Percentiles rank a stretch among this genome's conserved stretches.
These are phyloP conservation scores for Colletotrichum horii DNA, from an alignment of 2,329 filamentous ascomycete genomes.

Conservation along the genomic window DNA sequence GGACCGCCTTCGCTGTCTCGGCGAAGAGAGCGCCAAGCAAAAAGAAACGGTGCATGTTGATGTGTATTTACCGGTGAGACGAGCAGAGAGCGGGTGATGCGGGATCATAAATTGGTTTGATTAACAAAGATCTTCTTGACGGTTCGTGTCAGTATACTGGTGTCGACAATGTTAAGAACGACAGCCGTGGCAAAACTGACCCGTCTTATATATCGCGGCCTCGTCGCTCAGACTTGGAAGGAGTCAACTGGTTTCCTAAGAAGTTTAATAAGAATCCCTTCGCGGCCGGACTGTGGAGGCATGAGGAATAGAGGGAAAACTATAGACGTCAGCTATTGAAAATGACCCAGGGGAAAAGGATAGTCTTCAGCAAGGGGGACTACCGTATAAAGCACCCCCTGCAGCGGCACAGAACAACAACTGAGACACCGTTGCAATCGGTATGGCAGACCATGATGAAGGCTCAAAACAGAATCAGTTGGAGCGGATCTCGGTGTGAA, in stretches of 20 bases:
- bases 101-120: background rate
- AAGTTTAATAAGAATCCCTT: background rate
- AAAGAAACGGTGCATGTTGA: background rate
- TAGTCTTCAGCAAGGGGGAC: slow-evolving; percentile 7
- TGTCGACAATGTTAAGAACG: background rate
- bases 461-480: background rate
- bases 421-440: background rate
- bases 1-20: background rate
- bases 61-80: background rate
- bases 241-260: background rate
- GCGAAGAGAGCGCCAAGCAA: background rate
- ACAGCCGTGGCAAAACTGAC: background rate
- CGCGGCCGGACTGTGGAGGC: background rate
- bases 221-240: background rate
- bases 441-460: background rate
- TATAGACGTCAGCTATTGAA: background rate
- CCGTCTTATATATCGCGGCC: background rate
- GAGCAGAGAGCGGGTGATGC: background rate
- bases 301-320: slow-evolving; percentile 1
- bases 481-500: background rate
- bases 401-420: background rate
- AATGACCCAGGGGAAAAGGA: background rate
- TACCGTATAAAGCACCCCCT: background rate
- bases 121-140: background rate
- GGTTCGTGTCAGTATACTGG: background rate